A percentile compares a stretch with the other conserved stretches of the same genome.
phyloP scores from a whole-genome alignment of 164 flowering plant species.

The Berberis vulgaris region DNA sequence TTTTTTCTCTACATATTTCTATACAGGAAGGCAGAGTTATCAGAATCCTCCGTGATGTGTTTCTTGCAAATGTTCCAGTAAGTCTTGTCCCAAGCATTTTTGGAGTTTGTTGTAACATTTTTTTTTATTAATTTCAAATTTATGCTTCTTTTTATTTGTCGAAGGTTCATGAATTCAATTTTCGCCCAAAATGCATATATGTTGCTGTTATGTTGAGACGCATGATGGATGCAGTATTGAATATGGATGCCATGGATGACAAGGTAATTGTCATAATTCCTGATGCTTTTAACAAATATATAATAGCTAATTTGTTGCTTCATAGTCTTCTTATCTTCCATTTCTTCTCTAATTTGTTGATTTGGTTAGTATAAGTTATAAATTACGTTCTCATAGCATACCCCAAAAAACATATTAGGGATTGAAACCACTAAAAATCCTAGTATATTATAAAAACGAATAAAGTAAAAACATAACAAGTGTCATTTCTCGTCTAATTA shows the following conservation, averaged over 20 bases:
- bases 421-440: no score
- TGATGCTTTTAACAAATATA: no score
- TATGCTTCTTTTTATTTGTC: not conserved
- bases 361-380: no score
- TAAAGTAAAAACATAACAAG: no score
- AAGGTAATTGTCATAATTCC: conserved; percentile 40
- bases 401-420: no score
- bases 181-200: conserved; percentile 83
- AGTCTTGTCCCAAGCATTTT: conserved; percentile 13
- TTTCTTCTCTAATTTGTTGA: not conserved
- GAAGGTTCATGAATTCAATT: conserved; percentile 49
- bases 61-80: conserved; percentile 88
- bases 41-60: conserved; percentile 52
- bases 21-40: conserved; percentile 52
- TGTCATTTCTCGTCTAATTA: no score
- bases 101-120: not conserved
- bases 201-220: conserved; percentile 93
- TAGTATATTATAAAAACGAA: no score
- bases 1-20: not conserved
- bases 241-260: conserved; percentile 88
- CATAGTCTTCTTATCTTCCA: not conserved
- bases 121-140: not conserved
- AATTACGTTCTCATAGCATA: no score
- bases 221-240: conserved; percentile 84
- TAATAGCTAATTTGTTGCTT: no score